These are phyloP conservation scores for Neofusicoccum sp. DNA, from an alignment of 2,329 filamentous ascomycete genomes.

Conservation along the genomic window DNA sequence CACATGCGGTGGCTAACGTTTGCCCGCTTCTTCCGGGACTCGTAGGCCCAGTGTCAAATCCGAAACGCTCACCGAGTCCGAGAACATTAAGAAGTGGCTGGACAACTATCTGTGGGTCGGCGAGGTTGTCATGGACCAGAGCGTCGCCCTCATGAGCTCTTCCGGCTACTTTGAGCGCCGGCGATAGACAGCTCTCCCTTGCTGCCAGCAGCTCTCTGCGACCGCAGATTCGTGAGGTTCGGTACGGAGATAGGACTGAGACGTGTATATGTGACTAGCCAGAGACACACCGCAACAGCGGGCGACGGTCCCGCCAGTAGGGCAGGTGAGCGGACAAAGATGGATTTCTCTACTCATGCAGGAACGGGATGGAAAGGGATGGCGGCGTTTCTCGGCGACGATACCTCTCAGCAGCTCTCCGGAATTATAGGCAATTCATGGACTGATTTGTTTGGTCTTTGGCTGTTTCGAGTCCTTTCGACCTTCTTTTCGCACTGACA, in stretches of 20 bases:
- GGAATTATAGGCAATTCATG: slow-evolving; percentile 13
- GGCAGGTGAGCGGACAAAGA: neutral
- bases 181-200: slow-evolving; percentile 53
- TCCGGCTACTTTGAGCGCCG: slow-evolving; percentile 91
- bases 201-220: neutral
- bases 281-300: neutral
- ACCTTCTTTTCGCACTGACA: neutral
- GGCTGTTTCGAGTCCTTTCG: neutral
- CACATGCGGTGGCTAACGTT: slow-evolving; percentile 46
- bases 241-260: neutral
- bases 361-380: neutral
- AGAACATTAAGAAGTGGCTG: slow-evolving; percentile 84
- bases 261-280: neutral
- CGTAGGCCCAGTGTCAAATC: slow-evolving; percentile 79
- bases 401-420: slow-evolving; percentile 13
- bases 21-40: slow-evolving; percentile 43
- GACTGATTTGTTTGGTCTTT: neutral
- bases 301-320: neutral
- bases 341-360: neutral
- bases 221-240: neutral
- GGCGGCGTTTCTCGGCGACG: slow-evolving; percentile 15
- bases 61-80: slow-evolving; percentile 81
- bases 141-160: slow-evolving; percentile 84
- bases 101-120: slow-evolving; percentile 92
- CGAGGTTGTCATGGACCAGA: slow-evolving; percentile 98